Evolutionary conservation across 352 stramenopile genomes (phyloP).

Genomic region (Globisporangium orthogonon): DNA sequence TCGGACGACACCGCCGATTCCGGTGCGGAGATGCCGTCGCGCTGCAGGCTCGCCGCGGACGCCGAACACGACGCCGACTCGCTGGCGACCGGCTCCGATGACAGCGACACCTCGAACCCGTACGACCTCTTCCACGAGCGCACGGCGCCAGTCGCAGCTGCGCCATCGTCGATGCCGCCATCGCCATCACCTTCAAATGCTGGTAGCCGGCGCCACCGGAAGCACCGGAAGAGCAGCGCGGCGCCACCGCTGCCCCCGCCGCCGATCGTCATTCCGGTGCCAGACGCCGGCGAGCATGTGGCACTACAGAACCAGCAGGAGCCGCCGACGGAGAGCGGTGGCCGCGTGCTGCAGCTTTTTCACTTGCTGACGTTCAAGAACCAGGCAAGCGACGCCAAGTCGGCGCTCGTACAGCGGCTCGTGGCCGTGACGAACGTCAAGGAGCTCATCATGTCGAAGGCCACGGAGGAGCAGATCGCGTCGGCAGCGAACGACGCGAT

Average conservation of each 20-base stretch:
- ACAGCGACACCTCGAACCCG: not conserved
- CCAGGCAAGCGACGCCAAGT: constrained; percentile 37
- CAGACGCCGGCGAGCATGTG: constrained; percentile 1
- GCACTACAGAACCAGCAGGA: constrained; percentile 2
- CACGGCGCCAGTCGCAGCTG: not conserved
- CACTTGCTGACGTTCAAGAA: constrained; percentile 61
- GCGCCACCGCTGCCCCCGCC: not conserved
- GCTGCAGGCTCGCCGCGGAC: constrained; percentile 6
- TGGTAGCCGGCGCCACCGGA: not conserved
- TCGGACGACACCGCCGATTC: constrained; percentile 5
- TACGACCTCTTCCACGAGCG: constrained; percentile 40
- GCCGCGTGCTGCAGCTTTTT: constrained; percentile 49
- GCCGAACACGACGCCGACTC: constrained; percentile 12
- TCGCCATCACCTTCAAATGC: not conserved
- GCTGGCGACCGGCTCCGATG: constrained; percentile 8
- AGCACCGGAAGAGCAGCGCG: constrained; percentile 3
- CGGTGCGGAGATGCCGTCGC: constrained; percentile 17
- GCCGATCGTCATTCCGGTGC: constrained; percentile 2
- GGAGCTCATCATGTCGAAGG: constrained; percentile 56
- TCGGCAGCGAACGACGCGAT: constrained; percentile 65
- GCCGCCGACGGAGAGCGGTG: constrained; percentile 7
- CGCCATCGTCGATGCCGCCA: not conserved
- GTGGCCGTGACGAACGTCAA: constrained; percentile 47
- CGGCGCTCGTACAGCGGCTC: constrained; percentile 48
- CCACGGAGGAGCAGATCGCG: constrained; percentile 65